Conservation (phyloP, 768 basidiomycete species). For the Dacryopinax spathularia region DNA sequence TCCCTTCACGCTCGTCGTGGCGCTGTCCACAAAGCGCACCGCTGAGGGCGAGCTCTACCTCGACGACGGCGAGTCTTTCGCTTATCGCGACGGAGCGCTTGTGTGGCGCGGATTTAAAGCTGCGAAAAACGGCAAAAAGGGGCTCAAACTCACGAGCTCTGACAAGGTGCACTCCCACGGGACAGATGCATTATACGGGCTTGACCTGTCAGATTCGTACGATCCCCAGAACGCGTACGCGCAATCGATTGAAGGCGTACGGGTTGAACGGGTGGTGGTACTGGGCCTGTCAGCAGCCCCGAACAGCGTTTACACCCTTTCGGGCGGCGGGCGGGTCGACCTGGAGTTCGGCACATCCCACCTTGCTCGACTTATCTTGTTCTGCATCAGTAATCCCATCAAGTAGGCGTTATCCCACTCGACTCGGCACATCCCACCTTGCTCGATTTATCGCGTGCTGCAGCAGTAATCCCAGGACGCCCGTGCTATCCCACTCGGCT, state of each 20-base stretch:
- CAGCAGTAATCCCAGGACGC: no score
- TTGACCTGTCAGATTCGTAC: conserved; percentile 33
- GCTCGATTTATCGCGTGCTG: no score
- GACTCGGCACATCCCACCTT: no score
- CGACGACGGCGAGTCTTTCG: conserved; percentile 82
- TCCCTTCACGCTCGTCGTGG: conserved; percentile 82
- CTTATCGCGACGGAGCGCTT: conserved; percentile 59
- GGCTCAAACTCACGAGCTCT: conserved; percentile 31
- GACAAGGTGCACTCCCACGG: conserved; percentile 39
- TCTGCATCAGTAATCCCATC: no score
- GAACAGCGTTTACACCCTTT: conserved; percentile 39
- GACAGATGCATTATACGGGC: conserved; percentile 37
- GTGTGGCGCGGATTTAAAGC: conserved; percentile 66
- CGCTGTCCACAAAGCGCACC: conserved; percentile 37
- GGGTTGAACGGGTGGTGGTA: conserved; percentile 70
- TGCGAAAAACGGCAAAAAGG: conserved; percentile 29
- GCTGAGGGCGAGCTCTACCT: conserved; percentile 83
- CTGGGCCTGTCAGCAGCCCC: conserved; percentile 58
- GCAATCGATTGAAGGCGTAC: conserved; percentile 46
- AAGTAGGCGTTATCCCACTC: no score
- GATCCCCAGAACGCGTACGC: conserved; percentile 54
- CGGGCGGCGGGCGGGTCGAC: conserved; percentile 24
- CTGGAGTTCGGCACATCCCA: no score
- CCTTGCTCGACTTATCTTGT: no score
- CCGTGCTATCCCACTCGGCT: no score